These are phyloP conservation scores for Cryomyces antarcticus DNA, from an alignment of 495 filamentous ascomycete species.

Conservation along the genomic window DNA sequence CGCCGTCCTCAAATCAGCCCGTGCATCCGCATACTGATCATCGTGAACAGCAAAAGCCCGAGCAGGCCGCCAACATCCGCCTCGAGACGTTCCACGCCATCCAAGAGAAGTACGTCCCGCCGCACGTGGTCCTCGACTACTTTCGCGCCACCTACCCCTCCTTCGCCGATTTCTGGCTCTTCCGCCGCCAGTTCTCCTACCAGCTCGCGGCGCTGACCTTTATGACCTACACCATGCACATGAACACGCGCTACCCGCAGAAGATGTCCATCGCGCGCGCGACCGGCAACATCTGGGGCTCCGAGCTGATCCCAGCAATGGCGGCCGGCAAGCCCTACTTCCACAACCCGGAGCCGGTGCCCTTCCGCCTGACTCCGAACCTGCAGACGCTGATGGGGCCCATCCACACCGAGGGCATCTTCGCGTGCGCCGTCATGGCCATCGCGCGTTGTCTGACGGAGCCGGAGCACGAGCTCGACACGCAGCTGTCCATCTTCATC, in stretches of 20 bases:
- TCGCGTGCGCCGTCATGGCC: slow-evolving; percentile 76
- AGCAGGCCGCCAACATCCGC: slow-evolving; percentile 43
- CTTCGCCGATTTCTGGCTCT: slow-evolving; percentile 90
- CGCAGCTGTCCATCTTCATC: slow-evolving; percentile 82
- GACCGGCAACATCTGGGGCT: slow-evolving; percentile 88
- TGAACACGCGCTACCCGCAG: slow-evolving; percentile 81
- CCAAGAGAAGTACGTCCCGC: slow-evolving; percentile 74
- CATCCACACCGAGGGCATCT: slow-evolving; percentile 86
- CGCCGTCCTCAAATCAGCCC: neutral
- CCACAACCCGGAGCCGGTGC: slow-evolving; percentile 83
- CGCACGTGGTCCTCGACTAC: slow-evolving; percentile 62
- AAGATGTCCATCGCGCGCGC: slow-evolving; percentile 81
- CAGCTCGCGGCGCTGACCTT: slow-evolving; percentile 92
- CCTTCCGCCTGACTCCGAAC: slow-evolving; percentile 93
- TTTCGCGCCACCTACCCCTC: slow-evolving; percentile 78
- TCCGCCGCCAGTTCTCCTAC: slow-evolving; percentile 88
- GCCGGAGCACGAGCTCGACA: slow-evolving; percentile 67
- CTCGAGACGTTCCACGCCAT: slow-evolving; percentile 81
- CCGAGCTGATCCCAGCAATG: slow-evolving; percentile 76
- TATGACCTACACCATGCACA: slow-evolving; percentile 96
- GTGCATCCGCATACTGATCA: slow-evolving; percentile 16
- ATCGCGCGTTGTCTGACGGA: slow-evolving; percentile 93
- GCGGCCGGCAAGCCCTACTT: slow-evolving; percentile 64
- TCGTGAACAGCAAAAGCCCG: slow-evolving; percentile 27
- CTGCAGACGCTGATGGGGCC: slow-evolving; percentile 91